Evolutionary conservation across 805 yeast species (phyloP), one percentile per base, ranked within the genome.

Genomic region (Starmerella potacharoeniae): DNA sequence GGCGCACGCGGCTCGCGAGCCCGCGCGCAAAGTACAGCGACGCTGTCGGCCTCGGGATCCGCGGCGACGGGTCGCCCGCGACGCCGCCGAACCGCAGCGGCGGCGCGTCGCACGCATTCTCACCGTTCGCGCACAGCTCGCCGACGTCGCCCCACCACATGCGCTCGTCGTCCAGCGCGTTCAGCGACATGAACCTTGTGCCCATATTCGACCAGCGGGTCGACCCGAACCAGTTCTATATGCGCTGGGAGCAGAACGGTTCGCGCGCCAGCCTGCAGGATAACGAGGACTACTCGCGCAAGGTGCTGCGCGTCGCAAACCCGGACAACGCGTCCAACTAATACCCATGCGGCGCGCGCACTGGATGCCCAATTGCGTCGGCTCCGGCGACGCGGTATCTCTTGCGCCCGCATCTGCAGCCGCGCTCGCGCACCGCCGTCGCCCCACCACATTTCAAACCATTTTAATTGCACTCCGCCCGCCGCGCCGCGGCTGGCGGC

Each of bases 121-220:
- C 62, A 34, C 39, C 52, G 33, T 55, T 55, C 34, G 62, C 59
- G 14, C 44, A 48, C 42, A 55, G 53, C 41, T 33, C 41, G 34
- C 51, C 51, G 33, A 39, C 30, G n/a, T 28, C 52, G 2, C 55
- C 51, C 13, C 34, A 29, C 5, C 55, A 55, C 31, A 31, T 40
- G 43, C 42, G 37, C 13, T 50, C 55, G 36, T 17, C 49, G n/a
- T 49, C 44, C 13, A 54, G 58, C 49, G 55, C 55, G 13, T 37
- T 46, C 49, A 65, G 65, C 53, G 67, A 61, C 42, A 53, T 62
- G 31, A 60, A 64, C 30, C 65, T 71, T 46, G 65, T 69, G 22
- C 69, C 71, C 17, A 66, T 69, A 33, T 79, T 79, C n/a, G 86
- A 81, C 66, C 82, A 77, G 62, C 67, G 86, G 43, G 66, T 82